Evolutionary conservation across 805 yeast species (phyloP).

Genomic region (Huiozyma naganishii): DNA sequence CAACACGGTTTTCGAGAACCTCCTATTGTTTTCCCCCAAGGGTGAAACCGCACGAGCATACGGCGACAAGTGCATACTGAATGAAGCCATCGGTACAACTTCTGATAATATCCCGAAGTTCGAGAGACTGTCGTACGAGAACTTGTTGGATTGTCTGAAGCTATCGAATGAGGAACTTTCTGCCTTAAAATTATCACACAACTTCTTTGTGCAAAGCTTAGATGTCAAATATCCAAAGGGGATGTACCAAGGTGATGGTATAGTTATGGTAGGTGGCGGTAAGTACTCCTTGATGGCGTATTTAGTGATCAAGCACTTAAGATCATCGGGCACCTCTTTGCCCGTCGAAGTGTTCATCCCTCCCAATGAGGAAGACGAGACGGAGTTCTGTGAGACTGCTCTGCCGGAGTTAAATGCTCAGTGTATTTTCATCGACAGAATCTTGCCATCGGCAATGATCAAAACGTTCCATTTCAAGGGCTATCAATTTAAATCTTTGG

Average conservation of each 20-base stretch:
- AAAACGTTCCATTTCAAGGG: constrained; percentile 32
- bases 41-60: constrained; percentile 16
- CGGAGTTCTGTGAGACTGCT: constrained; percentile 46
- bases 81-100: constrained; percentile 17
- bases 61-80: constrained; percentile 7
- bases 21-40: constrained; percentile 16
- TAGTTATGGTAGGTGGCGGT: constrained; percentile 72
- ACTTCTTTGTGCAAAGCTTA: constrained; percentile 9
- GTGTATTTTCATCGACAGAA: constrained; percentile 57
- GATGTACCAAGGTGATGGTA: constrained; percentile 29
- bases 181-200: constrained; percentile 12
- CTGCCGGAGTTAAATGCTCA: constrained; percentile 44
- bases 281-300: constrained; percentile 61
- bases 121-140: constrained; percentile 12
- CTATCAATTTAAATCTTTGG: constrained; percentile 44
- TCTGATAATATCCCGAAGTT: constrained; percentile 13
- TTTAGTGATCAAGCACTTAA: constrained; percentile 52
- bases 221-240: constrained; percentile 9
- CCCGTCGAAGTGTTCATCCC: constrained; percentile 78
- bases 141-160: constrained; percentile 17
- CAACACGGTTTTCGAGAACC: constrained; percentile 15
- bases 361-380: constrained; percentile 46
- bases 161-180: constrained; percentile 10
- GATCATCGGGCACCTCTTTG: constrained; percentile 41
- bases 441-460: constrained; percentile 39